Evolutionary conservation across 179 eudicot species (phyloP).

Genomic region (Monotropa hypopitys): DNA sequence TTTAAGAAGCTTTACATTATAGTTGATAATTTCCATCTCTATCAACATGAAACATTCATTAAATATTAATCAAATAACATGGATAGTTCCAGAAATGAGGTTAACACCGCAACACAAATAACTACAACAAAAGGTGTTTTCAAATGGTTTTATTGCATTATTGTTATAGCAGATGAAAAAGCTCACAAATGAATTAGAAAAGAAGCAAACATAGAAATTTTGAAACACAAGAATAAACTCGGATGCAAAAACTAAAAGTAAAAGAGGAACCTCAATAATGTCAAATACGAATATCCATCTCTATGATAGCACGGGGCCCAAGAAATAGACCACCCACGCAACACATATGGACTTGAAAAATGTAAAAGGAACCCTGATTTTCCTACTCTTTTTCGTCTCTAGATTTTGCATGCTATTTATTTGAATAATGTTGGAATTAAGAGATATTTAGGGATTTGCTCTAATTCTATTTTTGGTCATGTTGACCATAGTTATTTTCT

Average conservation of each 20-base stretch:
- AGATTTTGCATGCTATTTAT: background rate
- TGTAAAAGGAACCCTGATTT: background rate
- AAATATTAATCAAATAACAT: background rate
- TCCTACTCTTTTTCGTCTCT: background rate
- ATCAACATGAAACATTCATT: background rate
- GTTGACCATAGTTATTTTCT: too few species aligned
- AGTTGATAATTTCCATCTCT: background rate
- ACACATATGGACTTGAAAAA: background rate
- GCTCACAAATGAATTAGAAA: background rate
- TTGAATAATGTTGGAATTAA: too few species aligned
- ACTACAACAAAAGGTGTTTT: background rate
- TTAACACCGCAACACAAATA: background rate
- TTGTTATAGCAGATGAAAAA: background rate
- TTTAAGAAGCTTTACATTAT: background rate
- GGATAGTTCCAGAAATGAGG: background rate
- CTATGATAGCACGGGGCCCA: background rate
- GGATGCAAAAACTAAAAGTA: background rate
- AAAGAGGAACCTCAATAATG: background rate
- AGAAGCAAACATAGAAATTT: background rate
- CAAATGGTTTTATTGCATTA: background rate
- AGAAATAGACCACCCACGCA: background rate
- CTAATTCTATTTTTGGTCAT: too few species aligned
- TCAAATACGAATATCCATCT: background rate
- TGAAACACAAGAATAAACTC: background rate
- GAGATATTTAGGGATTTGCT: too few species aligned